These are phyloP conservation scores for Clonostachys solani DNA, from an alignment of 2,329 filamentous ascomycete genomes.

Conservation along the genomic window DNA sequence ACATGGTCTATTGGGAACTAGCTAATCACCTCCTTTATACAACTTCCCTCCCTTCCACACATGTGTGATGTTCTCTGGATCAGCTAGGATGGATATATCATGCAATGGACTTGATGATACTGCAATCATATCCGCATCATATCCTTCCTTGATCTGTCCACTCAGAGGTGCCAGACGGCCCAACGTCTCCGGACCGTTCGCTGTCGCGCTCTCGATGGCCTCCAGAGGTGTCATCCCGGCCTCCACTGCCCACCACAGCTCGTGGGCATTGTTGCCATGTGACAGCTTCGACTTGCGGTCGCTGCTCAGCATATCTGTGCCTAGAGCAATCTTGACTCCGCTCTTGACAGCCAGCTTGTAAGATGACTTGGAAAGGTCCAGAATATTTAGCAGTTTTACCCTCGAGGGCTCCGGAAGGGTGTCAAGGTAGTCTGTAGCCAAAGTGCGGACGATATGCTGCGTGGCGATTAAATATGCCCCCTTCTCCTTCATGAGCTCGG, in stretches of 20 bases:
- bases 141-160: slow-evolving; percentile 37
- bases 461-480: slow-evolving; percentile 37
- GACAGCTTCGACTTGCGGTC: slow-evolving; percentile 17
- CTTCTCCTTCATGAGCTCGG: slow-evolving; percentile 37
- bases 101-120: slow-evolving; percentile 35
- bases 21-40: slow-evolving; percentile 19
- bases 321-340: slow-evolving; percentile 40
- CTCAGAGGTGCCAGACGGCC: slow-evolving; percentile 35
- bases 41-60: slow-evolving; percentile 41
- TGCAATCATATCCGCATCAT: slow-evolving; percentile 43
- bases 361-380: slow-evolving; percentile 25
- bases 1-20: too few species aligned
- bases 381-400: slow-evolving; percentile 30
- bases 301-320: slow-evolving; percentile 37
- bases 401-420: slow-evolving; percentile 22
- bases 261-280: slow-evolving; percentile 36
- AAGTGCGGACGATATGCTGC: slow-evolving; percentile 32
- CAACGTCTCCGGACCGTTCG: slow-evolving; percentile 37
- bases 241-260: slow-evolving; percentile 38
- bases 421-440: slow-evolving; percentile 20
- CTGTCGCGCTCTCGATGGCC: slow-evolving; percentile 44
- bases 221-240: slow-evolving; percentile 41
- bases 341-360: slow-evolving; percentile 34
- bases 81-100: slow-evolving; percentile 31
- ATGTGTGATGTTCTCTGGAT: slow-evolving; percentile 33